Evolutionary conservation across 495 filamentous ascomycete genomes (phyloP).

Genomic region (Annulohypoxylon maeteangense): DNA sequence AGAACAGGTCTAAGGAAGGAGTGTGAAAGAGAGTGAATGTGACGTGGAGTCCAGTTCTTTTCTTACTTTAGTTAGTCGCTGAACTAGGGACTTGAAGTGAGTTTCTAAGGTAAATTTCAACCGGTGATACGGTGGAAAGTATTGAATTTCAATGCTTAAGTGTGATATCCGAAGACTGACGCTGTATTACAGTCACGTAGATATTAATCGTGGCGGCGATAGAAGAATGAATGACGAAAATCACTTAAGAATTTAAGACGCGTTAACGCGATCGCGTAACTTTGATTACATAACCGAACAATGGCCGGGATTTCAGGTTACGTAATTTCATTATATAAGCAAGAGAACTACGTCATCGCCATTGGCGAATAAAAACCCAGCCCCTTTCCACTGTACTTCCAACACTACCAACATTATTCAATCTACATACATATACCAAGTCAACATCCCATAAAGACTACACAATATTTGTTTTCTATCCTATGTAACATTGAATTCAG

Average conservation of each 20-base stretch:
- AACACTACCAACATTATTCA: too few relatives aligned
- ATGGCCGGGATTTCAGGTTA: too few relatives aligned
- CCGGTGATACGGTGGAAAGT: not conserved
- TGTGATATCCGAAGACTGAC: not conserved
- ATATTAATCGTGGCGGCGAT: slow-evolving; percentile 15
- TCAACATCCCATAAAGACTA: too few relatives aligned
- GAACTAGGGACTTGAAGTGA: not conserved
- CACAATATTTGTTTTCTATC: too few relatives aligned
- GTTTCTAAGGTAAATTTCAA: not conserved
- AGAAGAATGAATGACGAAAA: slow-evolving; percentile 29
- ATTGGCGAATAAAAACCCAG: not conserved
- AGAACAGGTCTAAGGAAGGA: not conserved
- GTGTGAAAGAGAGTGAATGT: not conserved
- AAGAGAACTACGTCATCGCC: not conserved
- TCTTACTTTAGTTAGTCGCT: not conserved
- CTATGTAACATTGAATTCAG: too few relatives aligned
- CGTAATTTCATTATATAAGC: not conserved
- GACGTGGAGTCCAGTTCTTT: not conserved
- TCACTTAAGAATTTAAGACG: slow-evolving; percentile 43
- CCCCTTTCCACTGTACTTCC: not conserved
- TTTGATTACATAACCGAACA: too few relatives aligned
- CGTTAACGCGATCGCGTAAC: slow-evolving; percentile 39
- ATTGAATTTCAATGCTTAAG: not conserved
- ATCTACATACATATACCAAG: too few relatives aligned
- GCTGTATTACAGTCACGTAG: slow-evolving; percentile 6